Evolutionary conservation across 2,329 filamentous ascomycete species (phyloP).

Genomic region (Botrytis fragariae): DNA sequence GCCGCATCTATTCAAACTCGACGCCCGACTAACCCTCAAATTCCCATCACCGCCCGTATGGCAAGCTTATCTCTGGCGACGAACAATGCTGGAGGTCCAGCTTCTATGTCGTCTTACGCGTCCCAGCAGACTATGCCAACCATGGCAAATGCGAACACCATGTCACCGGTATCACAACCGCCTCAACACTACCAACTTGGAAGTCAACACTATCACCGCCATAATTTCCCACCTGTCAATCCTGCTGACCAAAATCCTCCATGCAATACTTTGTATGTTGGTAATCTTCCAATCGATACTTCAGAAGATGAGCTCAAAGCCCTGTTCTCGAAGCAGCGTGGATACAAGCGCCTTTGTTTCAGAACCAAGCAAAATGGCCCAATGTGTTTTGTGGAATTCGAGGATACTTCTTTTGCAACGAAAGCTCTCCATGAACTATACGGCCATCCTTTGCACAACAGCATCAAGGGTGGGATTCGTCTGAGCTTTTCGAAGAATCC

Average conservation of each 20-base stretch:
- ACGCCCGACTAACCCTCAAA: slow-evolving; percentile 67
- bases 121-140: slow-evolving; percentile 29
- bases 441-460: slow-evolving; percentile 82
- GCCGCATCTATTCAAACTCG: slow-evolving; percentile 53
- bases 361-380: slow-evolving; percentile 92
- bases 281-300: slow-evolving; percentile 90
- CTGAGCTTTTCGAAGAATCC: slow-evolving; percentile 98
- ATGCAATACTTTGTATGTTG: slow-evolving; percentile 96
- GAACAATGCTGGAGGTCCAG: slow-evolving; percentile 45
- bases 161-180: slow-evolving; percentile 53
- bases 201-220: slow-evolving; percentile 56
- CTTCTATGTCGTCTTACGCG: slow-evolving; percentile 30
- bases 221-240: slow-evolving; percentile 81
- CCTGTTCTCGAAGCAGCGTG: slow-evolving; percentile 87
- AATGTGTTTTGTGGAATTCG: slow-evolving; percentile 99
- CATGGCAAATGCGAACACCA: slow-evolving; percentile 43
- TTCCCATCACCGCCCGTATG: slow-evolving; percentile 65
- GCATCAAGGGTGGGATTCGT: slow-evolving; percentile 89
- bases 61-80: slow-evolving; percentile 70
- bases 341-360: slow-evolving; percentile 94
- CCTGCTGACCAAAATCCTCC: slow-evolving; percentile 95
- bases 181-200: slow-evolving; percentile 54
- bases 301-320: slow-evolving; percentile 94
- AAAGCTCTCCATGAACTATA: slow-evolving; percentile 89
- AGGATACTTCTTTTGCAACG: slow-evolving; percentile 87